Conservation (phyloP, 2,329 filamentous ascomycete genomes). For the Claviceps cyperi region DNA sequence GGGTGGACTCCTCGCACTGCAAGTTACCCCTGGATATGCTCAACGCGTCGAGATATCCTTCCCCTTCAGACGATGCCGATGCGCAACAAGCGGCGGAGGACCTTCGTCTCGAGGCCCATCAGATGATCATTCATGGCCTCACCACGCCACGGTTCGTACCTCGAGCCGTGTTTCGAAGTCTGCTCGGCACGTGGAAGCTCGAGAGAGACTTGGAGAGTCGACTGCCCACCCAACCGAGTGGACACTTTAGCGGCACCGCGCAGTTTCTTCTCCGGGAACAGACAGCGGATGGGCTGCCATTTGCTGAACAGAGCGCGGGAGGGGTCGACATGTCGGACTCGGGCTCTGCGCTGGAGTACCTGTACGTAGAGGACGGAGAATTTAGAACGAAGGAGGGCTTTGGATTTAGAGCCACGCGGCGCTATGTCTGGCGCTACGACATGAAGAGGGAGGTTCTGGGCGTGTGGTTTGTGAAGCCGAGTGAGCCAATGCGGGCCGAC, state of each 20-base stretch:
- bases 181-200: conserved; percentile 57
- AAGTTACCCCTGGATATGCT: conserved; percentile 35
- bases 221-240: conserved; percentile 45
- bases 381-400: conserved; percentile 44
- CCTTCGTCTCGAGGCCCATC: conserved; percentile 32
- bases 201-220: conserved; percentile 40
- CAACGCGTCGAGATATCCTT: conserved; percentile 40
- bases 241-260: conserved; percentile 49
- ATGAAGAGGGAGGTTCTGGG: conserved; percentile 45
- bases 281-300: conserved; percentile 36
- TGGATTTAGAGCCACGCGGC: conserved; percentile 44
- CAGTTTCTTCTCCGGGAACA: conserved; percentile 48
- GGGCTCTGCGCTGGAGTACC: conserved; percentile 40
- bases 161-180: conserved; percentile 52
- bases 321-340: not conserved
- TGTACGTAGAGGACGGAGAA: conserved; percentile 54
- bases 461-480: conserved; percentile 58
- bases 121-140: conserved; percentile 26
- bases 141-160: conserved; percentile 39
- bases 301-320: conserved; percentile 9
- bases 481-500: conserved; percentile 48
- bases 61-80: conserved; percentile 22
- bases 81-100: conserved; percentile 22
- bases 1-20: conserved; percentile 24
- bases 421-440: conserved; percentile 61